Conservation (phyloP, 768 basidiomycete genomes). For the Panellus pusillus region DNA sequence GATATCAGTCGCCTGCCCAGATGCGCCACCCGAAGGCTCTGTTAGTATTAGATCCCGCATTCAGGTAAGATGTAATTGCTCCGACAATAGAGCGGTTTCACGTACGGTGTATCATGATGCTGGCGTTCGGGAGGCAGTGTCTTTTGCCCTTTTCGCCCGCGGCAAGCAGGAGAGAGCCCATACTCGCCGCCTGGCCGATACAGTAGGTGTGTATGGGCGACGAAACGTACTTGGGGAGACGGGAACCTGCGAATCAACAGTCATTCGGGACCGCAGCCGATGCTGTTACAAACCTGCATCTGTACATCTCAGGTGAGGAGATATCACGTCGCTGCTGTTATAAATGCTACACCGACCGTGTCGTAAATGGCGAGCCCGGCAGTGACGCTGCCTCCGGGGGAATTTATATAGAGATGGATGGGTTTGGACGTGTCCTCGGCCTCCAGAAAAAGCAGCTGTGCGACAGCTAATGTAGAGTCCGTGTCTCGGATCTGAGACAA, state of each 20-base stretch:
- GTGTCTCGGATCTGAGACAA: slow-evolving; percentile 76
- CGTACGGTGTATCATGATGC: slow-evolving; percentile 98
- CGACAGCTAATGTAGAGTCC: slow-evolving; percentile 86
- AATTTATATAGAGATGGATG: slow-evolving; percentile 96
- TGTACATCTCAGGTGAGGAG: slow-evolving; percentile 22
- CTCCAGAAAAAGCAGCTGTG: slow-evolving; percentile 93
- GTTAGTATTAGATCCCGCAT: slow-evolving; percentile 15
- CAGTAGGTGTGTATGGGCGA: slow-evolving; percentile 97
- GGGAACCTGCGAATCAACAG: slow-evolving; percentile 22
- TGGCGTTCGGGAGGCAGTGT: slow-evolving; percentile 89
- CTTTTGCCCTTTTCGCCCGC: slow-evolving; percentile 91
- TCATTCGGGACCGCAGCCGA: slow-evolving; percentile 13
- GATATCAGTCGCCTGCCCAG: slow-evolving; percentile 94
- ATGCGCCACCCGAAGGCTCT: slow-evolving; percentile 97
- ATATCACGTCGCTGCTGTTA: neutral
- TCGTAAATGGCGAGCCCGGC: slow-evolving; percentile 97
- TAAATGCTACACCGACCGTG: slow-evolving; percentile 58
- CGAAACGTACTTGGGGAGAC: slow-evolving; percentile 70
- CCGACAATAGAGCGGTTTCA: slow-evolving; percentile 26
- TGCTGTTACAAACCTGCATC: slow-evolving; percentile 50
- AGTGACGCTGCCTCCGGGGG: slow-evolving; percentile 93
- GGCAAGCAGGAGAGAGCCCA: slow-evolving; percentile 92
- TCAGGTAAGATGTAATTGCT: slow-evolving; percentile 3
- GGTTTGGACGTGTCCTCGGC: slow-evolving; percentile 94
- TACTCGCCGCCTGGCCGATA: slow-evolving; percentile 91